Percentiles rank a stretch among this genome's conserved stretches.
Evolutionary conservation across 2,329 filamentous ascomycete genomes (phyloP).

Genomic region (Ophiostoma triangulosporum): DNA sequence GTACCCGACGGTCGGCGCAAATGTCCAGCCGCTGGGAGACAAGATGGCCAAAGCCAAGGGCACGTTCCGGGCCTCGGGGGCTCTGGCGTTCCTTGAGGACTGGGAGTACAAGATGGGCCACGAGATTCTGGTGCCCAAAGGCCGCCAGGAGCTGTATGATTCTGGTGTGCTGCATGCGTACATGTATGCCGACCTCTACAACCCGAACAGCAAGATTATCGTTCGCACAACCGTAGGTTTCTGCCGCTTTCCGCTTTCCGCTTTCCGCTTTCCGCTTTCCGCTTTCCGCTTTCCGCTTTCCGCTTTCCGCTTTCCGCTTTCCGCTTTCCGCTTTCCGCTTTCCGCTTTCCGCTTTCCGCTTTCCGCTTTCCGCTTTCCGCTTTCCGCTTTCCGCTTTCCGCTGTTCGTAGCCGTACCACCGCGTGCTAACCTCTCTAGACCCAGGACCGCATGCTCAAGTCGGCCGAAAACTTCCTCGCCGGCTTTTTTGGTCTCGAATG

Average conservation of each 20-base stretch:
- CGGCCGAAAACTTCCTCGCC: constrained; percentile 63
- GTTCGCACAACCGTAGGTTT: constrained; percentile 49
- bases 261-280: not conserved
- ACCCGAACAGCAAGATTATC: constrained; percentile 58
- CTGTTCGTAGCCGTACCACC: not conserved
- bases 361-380: not conserved
- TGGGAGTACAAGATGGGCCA: constrained; percentile 58
- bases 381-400: not conserved
- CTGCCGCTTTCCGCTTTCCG: too few relatives aligned
- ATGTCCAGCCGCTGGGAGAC: constrained; percentile 40
- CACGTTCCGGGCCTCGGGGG: constrained; percentile 41
- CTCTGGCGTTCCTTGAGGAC: constrained; percentile 50
- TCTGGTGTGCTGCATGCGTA: constrained; percentile 51
- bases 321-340: not conserved
- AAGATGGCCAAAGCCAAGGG: constrained; percentile 42
- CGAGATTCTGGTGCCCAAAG: constrained; percentile 59
- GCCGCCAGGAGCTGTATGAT: constrained; percentile 59
- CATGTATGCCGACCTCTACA: constrained; percentile 57
- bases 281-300: not conserved
- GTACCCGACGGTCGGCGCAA: constrained; percentile 52
- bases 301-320: not conserved
- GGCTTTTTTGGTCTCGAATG: constrained; percentile 69
- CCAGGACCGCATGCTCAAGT: constrained; percentile 65
- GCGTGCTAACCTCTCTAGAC: constrained; percentile 27
- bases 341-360: not conserved